Evolutionary conservation across 169 alveolate species (phyloP), one percentile per base, ranked within the genome.

Genomic region (Plasmodium gonderi): DNA sequence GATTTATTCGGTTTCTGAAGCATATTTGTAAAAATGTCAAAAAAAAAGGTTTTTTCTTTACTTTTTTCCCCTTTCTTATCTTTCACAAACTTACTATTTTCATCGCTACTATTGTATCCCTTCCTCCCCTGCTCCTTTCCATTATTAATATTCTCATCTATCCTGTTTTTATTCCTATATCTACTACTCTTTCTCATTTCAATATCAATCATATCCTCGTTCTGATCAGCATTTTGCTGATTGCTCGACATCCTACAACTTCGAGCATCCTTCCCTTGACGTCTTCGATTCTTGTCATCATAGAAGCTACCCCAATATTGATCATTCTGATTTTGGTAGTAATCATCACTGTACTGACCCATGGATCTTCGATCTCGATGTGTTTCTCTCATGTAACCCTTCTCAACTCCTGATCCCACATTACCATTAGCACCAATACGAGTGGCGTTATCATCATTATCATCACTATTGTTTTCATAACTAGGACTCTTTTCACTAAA

Each of bases 1-100:
- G 69, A 11, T 1, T 77, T 77, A 47, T 78, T 78, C 20, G 90
- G 81, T 31, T 90, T 90, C 49, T 90, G 81, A 11, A 76, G 42
- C 45, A 75, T 85, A 85, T 85, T 85, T 45, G 85, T 75, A 75
- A 85, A 68, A 54, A 85, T 76, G 65, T 85, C 92, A 75, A 85
- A 85, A 29, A 85, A 54, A 26, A 51, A 85, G 14, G 74, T 40
- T 60, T 60, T 85, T 12, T 74, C 12, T 23, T 69, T 51, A 17
- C 29, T 78, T 85, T 23, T 40, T 80, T 64, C 33, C 40, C 68
- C 67, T 54, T 67, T 69, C 45, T 29, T 23, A 14, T 8, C 54
- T 29, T 29, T 40, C n/a, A 17, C 77, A 31, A 1, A 17, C 33
- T 42, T 31, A 33, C 47, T 78, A 38, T 90, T 77, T 33, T 44